These are phyloP conservation scores for Escovopsis sp. DNA, from an alignment of 2,329 filamentous ascomycete genomes.

Conservation along the genomic window DNA sequence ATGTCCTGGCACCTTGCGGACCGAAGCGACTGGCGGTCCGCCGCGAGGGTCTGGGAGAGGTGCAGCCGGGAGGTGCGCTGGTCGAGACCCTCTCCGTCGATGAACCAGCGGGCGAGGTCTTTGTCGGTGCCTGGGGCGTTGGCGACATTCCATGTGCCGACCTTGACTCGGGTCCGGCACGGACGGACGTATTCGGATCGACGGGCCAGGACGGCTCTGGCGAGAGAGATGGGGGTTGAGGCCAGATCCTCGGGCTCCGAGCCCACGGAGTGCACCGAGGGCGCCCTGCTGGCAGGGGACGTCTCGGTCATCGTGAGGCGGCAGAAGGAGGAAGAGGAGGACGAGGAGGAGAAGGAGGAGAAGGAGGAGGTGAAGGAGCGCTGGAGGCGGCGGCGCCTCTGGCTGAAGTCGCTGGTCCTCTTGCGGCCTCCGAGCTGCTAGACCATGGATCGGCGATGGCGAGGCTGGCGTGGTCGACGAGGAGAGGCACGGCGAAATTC, in stretches of 20 bases:
- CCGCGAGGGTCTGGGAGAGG: slow-evolving; percentile 23
- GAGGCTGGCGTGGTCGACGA: background rate
- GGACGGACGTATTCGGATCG: slow-evolving; percentile 64
- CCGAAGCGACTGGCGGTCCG: slow-evolving; percentile 21
- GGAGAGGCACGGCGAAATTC: too few species aligned
- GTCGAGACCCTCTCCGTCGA: slow-evolving; percentile 57
- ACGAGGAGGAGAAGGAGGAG: slow-evolving; percentile 5
- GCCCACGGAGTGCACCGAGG: slow-evolving; percentile 17
- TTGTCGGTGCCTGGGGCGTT: slow-evolving; percentile 71
- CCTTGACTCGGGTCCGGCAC: slow-evolving; percentile 65
- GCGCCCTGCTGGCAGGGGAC: slow-evolving; percentile 11
- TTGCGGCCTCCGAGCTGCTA: slow-evolving; percentile 13
- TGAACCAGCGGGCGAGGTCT: slow-evolving; percentile 80
- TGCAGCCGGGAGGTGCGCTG: slow-evolving; percentile 42
- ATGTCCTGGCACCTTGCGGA: slow-evolving; percentile 52
- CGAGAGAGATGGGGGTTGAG: slow-evolving; percentile 41
- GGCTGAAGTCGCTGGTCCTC: slow-evolving; percentile 10
- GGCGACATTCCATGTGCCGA: slow-evolving; percentile 93
- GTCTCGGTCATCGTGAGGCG: slow-evolving; percentile 11
- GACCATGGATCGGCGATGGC: slow-evolving; percentile 16
- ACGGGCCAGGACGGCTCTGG: slow-evolving; percentile 52
- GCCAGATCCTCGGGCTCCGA: slow-evolving; percentile 29
- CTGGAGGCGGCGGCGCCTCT: slow-evolving; percentile 10
- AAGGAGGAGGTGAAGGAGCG: slow-evolving; percentile 7
- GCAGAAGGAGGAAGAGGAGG: slow-evolving; percentile 5